These are phyloP conservation scores for Venturia effusa DNA, from an alignment of 2,329 filamentous ascomycete genomes.

Conservation along the genomic window DNA sequence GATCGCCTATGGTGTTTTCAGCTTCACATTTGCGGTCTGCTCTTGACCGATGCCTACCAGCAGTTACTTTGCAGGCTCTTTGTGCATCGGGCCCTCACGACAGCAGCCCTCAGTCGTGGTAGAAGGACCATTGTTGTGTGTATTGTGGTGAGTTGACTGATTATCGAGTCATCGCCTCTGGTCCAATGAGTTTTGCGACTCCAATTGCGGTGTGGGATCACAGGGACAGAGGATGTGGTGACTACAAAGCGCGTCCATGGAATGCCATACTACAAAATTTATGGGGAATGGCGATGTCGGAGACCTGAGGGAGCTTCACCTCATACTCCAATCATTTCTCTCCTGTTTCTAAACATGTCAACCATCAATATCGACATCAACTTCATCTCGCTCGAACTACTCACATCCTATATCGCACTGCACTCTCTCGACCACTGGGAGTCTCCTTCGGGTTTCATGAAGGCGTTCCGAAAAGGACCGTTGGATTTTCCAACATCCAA, in stretches of 20 bases:
- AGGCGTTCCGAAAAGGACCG: too few species aligned
- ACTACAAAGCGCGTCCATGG: neutral
- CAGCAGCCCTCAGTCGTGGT: slow-evolving; percentile 5
- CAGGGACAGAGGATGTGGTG: neutral
- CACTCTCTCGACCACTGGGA: too few species aligned
- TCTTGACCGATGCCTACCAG: neutral
- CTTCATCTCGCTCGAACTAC: neutral
- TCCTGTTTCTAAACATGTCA: neutral
- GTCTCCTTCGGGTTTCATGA: too few species aligned
- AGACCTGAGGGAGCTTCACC: neutral
- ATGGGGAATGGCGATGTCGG: neutral
- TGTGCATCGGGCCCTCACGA: neutral
- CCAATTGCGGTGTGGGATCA: slow-evolving; percentile 1
- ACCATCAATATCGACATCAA: neutral
- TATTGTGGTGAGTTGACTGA: neutral
- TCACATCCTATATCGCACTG: too few species aligned
- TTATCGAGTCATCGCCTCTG: slow-evolving; percentile 1
- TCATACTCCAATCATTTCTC: neutral
- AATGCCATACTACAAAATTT: neutral
- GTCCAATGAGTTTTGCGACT: neutral
- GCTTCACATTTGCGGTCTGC: neutral
- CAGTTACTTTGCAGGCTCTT: neutral
- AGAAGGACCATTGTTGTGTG: slow-evolving; percentile 5
- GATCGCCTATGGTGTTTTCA: slow-evolving; percentile 1
- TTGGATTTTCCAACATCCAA: too few species aligned